These are phyloP conservation scores for Emiliania huxleyi DNA, from an alignment of 78 protist species.

Conservation along the genomic window DNA sequence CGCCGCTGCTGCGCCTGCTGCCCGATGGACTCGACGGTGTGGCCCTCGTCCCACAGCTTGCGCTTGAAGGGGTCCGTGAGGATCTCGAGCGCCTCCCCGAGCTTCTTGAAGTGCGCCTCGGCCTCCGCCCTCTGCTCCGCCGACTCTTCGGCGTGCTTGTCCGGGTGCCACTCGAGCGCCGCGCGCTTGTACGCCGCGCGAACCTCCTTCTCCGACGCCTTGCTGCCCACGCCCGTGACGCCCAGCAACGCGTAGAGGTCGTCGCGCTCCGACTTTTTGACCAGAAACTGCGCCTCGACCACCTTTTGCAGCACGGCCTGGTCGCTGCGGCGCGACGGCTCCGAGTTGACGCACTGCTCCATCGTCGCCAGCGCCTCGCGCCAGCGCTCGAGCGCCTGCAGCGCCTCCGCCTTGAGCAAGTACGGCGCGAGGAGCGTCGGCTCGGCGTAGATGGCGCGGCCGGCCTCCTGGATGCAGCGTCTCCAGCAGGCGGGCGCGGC, in stretches of 20 bases:
- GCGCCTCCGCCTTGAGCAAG: neutral
- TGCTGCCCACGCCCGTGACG: neutral
- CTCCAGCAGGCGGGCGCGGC: neutral
- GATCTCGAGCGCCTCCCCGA: constrained; percentile 28
- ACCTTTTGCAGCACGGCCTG: neutral
- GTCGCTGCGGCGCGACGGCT: neutral
- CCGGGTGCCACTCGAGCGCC: constrained; percentile 10
- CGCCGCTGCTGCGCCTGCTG: neutral
- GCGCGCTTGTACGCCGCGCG: neutral
- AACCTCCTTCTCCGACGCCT: neutral
- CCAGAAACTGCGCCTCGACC: neutral
- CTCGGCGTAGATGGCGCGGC: neutral
- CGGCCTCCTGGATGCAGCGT: neutral
- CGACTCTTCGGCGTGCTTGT: neutral
- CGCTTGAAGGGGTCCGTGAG: neutral
- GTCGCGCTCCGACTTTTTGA: neutral
- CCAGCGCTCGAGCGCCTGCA: constrained; percentile 15
- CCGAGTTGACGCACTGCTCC: neutral
- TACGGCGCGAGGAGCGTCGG: neutral
- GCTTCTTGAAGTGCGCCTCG: neutral
- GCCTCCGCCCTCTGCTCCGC: too few species aligned
- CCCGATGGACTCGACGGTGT: neutral
- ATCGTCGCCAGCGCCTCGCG: neutral
- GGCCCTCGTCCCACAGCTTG: constrained; percentile 6
- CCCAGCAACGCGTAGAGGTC: neutral